Conservation (phyloP, 352 stramenopile genomes). For the Pythium periplocum region DNA sequence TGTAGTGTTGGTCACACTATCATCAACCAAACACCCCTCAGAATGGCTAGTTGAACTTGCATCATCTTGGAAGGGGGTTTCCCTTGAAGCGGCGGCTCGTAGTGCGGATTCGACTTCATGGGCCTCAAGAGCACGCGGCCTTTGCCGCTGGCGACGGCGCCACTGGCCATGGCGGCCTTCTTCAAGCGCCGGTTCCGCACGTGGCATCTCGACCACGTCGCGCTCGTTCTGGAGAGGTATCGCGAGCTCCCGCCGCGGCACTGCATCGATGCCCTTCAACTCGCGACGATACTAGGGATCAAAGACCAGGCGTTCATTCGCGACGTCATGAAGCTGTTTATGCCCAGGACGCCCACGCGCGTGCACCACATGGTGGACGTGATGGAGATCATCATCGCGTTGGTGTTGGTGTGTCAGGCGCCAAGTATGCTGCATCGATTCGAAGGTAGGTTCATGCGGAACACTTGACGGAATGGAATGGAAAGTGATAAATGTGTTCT, state of each 20-base stretch:
- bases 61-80: not conserved
- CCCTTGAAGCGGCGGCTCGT: not conserved
- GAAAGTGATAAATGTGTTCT: not conserved
- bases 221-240: constrained; percentile 47
- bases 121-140: constrained; percentile 56
- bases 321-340: constrained; percentile 43
- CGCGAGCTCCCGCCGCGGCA: constrained; percentile 43
- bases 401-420: constrained; percentile 61
- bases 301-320: constrained; percentile 41
- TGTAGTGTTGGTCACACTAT: not conserved
- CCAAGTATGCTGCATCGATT: constrained; percentile 51
- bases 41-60: not conserved
- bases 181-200: constrained; percentile 47
- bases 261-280: constrained; percentile 55
- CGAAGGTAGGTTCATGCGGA: constrained; percentile 24
- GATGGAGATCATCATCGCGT: constrained; percentile 60
- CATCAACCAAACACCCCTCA: not conserved
- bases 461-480: not conserved
- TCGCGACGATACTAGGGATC: constrained; percentile 43
- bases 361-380: constrained; percentile 65
- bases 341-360: constrained; percentile 44
- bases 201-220: constrained; percentile 53
- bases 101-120: constrained; percentile 17
- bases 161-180: constrained; percentile 41
- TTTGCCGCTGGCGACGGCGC: constrained; percentile 29